Evolutionary conservation across 805 yeast genomes (phyloP), one percentile per base, ranked within the genome.

Genomic region (Wickerhamiella musiphila): DNA sequence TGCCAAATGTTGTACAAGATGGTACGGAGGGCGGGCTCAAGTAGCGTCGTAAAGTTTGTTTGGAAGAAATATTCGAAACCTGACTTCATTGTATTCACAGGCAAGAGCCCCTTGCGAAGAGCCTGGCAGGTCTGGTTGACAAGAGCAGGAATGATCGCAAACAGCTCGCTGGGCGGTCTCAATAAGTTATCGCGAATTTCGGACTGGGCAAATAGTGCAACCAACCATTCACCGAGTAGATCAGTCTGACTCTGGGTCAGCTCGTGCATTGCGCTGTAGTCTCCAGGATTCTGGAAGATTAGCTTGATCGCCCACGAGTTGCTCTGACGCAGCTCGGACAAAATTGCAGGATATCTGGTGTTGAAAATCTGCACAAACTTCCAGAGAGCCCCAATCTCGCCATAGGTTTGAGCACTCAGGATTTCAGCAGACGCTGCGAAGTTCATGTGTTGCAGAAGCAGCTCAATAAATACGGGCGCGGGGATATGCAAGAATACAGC

Each of bases 1-100:
- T 49, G 45, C 52, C 57, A 56, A 4, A 70, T 47, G 29, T 60
- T 60, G 15, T 59, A 52, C 29, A 58, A 58, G 16, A 56, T 54
- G 67, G 64, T 76, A 42, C 44, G 67, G 50, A 69, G 46, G 2
- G 72, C 65, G n/a, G 68, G 66, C 5, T 68, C 54, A 21, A 72
- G 46, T 9, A 74, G 65, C 6, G 66, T 58, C 2, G 78, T 59
- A 41, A 86, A 58, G 40, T 79, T 78, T 2, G 81, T 77, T 45
- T 84, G 94, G 28, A 78, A 60, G 42, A 86, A 77, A 46, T 84
- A 82, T 46, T 84, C 95, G 22, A 86, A 58, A 0, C 94, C 95
- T 35, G 78, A 78, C 29, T 63, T 64, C 25, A 82, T 58, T 4
- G 70, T 65, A 4, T 72, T 73, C 7, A 64, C 49, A 40, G 71